Percentiles rank a stretch among this genome's conserved stretches.
Conservation (phyloP, 192 early-diverging fungal species). For the Coemansia sp. region DNA sequence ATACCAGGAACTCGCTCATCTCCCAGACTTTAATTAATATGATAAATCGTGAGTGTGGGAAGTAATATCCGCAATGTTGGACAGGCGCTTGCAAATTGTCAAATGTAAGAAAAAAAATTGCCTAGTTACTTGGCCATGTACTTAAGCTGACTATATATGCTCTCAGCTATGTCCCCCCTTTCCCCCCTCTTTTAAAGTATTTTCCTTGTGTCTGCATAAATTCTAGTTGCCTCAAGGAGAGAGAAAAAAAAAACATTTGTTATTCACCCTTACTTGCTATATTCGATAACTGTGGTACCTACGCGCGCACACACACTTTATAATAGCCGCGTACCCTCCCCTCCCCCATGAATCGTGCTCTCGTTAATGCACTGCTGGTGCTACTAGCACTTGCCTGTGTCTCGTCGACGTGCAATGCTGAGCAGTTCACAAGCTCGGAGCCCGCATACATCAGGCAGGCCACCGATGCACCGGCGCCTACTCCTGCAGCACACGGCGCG, state of each 20-base stretch:
- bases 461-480: constrained; percentile 7
- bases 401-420: constrained; percentile 11
- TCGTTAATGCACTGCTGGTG: constrained; percentile 24
- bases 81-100: too few species aligned
- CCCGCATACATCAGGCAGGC: constrained; percentile 11
- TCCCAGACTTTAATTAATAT: too few species aligned
- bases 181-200: too few species aligned
- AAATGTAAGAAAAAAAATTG: too few species aligned
- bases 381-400: constrained; percentile 18
- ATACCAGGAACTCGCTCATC: too few species aligned
- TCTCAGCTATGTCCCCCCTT: not conserved
- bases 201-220: not conserved
- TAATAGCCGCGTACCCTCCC: not conserved
- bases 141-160: too few species aligned
- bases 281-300: not conserved
- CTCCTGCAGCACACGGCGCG: constrained; percentile 11
- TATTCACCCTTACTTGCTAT: not conserved
- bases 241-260: too few species aligned
- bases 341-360: constrained; percentile 20
- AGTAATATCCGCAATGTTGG: too few species aligned
- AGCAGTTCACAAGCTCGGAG: constrained; percentile 22
- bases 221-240: too few species aligned
- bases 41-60: too few species aligned
- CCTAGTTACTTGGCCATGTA: too few species aligned
- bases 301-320: not conserved